Base-by-base conservation (phyloP, 31 red algal genomes). In the Bonnemaisonia californica region DNA sequence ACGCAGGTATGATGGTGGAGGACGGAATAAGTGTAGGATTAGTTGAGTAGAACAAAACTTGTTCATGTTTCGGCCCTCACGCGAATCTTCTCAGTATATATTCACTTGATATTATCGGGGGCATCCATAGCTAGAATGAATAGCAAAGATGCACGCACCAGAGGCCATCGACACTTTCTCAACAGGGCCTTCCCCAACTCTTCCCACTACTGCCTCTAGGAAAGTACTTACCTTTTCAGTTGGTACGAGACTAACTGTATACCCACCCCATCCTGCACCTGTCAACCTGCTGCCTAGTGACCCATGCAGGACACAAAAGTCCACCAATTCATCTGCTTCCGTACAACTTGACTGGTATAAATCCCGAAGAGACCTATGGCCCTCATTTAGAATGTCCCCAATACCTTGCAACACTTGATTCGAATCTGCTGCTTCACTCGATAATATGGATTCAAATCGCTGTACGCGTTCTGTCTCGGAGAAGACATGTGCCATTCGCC, bases 201-300 rank as follows among this genome's bases (percentile, higher is more conserved):
- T 24, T 26, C 42, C 56, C 16, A 38, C 45, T 9, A 91, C 57
- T 65, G 27, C 40, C 22, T 63, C 18, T 22, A 72, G 21, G 61
- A 91, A 91, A 2, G 40, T 8, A n/a, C 18, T 33, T 24, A 58
- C 39, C 19, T 71, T 71, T 3, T 79, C 73, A 26, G 41, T 40
- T 1, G 80, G 41, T 29, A 91, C 88, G 9, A 91, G 19, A 74
- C 63, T 91, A 27, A 91, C 54, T 58, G 74, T 85, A 39, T 59
- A 91, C 29, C 88, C 88, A 48, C 88, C 88, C 88, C 88, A 91
- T 3, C 88, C 88, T 19, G 88, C 88, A 2, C 88, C 88, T 4
- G 81, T 91, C 54, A 91, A 60, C 24, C 88, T 59, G 40, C 73
- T 80, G 16, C 88, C 88, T 3, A 58, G 41, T 21, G 88, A 79